Base-by-base conservation (phyloP, 148 eudicot species). In the Persicaria maculosa region DNA sequence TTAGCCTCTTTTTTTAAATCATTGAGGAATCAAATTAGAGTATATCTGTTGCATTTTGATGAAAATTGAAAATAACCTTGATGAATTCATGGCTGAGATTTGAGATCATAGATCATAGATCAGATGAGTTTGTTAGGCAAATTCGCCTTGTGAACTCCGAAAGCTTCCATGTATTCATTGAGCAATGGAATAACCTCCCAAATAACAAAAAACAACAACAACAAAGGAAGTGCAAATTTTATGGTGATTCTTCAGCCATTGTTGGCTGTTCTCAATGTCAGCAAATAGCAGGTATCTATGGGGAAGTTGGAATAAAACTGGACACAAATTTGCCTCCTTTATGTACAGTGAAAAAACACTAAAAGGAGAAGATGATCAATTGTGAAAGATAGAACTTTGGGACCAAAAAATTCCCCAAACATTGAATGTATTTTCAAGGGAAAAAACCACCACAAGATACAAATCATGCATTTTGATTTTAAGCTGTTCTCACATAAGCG, bases 401-500 rank as follows among this genome's bases (percentile, higher is more conserved):
- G 70, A 65, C 17, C 45, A n/a, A 45, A 40, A 65, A 65, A 65
- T 12, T 62, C 43, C 68, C 68, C 68, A 62, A 31, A 31, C 15
- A 31, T 12, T 31, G 68, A 62, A 11, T 31, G 12, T 0, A 25
- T 25, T 55, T 59, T 59, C 40, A 25, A 22, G n/a, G 6, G 44
- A 31, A 14, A 58, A 6, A 11, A 61, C 5, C 67, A 25, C 19
- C 22, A 22, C 44, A 61, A 25, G 43, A 3, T 5, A 25, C 44
- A 4, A 31, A 9, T 11, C 40, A 11, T 31, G 16, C 2, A 36
- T 12, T 62, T 3, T 9, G 40, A 59, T 7, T 61, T 67, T 73
- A 75, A 46, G 44, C 78, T 65, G 81, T 68, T 77, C 77, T 59
- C 73, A 82, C 74, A 79, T 75, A 87, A 44, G 86, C 72, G 72